phyloP scores from a whole-genome alignment of 331 rosid genomes.

The Cydonia oblonga region DNA sequence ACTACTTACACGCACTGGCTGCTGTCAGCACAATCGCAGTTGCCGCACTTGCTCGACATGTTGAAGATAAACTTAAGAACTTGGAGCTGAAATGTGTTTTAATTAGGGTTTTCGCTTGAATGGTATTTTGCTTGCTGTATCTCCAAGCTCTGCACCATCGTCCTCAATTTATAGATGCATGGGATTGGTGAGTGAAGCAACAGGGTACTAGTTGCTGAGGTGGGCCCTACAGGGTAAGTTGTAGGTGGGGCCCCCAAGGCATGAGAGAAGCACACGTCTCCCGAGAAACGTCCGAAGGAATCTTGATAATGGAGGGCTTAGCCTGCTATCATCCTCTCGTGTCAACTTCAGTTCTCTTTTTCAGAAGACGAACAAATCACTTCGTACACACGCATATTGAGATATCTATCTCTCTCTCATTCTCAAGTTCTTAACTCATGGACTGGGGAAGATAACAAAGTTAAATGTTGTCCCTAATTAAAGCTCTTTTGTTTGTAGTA shows the following conservation, averaged over 20 bases:
- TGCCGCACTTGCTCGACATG: conserved; percentile 48
- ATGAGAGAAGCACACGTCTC: conserved; percentile 30
- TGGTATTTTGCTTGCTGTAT: conserved; percentile 18
- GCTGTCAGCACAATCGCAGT: conserved; percentile 63
- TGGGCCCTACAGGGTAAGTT: conserved; percentile 1
- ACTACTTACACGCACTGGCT: conserved; percentile 51
- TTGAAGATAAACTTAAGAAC: conserved; percentile 14
- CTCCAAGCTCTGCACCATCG: conserved; percentile 15
- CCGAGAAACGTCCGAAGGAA: conserved; percentile 38
- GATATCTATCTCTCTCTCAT: not conserved
- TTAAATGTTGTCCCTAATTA: not conserved
- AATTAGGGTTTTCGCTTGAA: not conserved
- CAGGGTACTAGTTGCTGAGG: not conserved
- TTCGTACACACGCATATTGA: not conserved
- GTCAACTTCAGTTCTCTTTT: conserved; percentile 39
- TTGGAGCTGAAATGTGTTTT: not conserved
- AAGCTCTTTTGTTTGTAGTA: no score
- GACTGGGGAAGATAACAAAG: not conserved
- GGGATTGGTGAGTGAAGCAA: not conserved
- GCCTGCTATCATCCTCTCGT: conserved; percentile 39
- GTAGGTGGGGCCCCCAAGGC: conserved; percentile 17
- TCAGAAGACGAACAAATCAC: not conserved
- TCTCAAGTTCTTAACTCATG: not conserved
- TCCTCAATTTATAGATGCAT: conserved; percentile 44
- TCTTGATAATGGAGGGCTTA: conserved; percentile 32